Evolutionary conservation across 1,139 yeast species (phyloP).

Genomic region (Sugiyamaella xylanicola): DNA sequence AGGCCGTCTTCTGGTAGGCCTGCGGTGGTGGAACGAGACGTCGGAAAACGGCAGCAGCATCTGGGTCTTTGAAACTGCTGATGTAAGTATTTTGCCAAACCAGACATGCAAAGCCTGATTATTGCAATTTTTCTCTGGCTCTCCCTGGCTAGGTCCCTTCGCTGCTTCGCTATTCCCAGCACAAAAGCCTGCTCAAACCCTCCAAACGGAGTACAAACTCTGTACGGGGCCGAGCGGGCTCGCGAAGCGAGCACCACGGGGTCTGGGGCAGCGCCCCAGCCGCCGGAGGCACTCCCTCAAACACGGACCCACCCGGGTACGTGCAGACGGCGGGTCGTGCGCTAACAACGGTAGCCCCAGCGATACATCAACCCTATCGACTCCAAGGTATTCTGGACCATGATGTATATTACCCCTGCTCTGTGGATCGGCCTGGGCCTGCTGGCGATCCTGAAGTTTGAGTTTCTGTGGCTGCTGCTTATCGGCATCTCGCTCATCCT

Average conservation of each 20-base stretch:
- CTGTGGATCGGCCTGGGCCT: constrained; percentile 75
- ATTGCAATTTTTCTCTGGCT: too few relatives aligned
- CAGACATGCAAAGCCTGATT: too few relatives aligned
- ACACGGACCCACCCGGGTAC: neutral
- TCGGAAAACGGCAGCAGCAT: constrained; percentile 61
- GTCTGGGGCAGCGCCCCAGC: too few relatives aligned
- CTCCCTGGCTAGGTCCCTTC: too few relatives aligned
- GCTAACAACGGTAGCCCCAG: constrained; percentile 49
- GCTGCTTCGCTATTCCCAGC: too few relatives aligned
- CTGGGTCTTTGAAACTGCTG: constrained; percentile 90
- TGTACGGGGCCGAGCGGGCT: too few relatives aligned
- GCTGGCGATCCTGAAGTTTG: constrained; percentile 73
- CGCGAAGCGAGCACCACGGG: neutral
- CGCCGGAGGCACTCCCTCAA: neutral
- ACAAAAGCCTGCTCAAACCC: too few relatives aligned
- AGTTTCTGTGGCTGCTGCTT: constrained; percentile 58
- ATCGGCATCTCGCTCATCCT: constrained; percentile 62
- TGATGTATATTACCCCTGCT: constrained; percentile 72
- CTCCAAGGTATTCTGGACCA: constrained; percentile 82
- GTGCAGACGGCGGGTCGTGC: neutral
- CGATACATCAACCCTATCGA: constrained; percentile 89
- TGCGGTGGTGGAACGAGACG: constrained; percentile 88
- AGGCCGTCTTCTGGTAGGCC: constrained; percentile 85
- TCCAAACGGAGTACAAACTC: too few relatives aligned
- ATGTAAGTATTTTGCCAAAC: too few relatives aligned